Conservation (phyloP, 1,284 basidiomycete species). For the Moesziomyces antarcticus region DNA sequence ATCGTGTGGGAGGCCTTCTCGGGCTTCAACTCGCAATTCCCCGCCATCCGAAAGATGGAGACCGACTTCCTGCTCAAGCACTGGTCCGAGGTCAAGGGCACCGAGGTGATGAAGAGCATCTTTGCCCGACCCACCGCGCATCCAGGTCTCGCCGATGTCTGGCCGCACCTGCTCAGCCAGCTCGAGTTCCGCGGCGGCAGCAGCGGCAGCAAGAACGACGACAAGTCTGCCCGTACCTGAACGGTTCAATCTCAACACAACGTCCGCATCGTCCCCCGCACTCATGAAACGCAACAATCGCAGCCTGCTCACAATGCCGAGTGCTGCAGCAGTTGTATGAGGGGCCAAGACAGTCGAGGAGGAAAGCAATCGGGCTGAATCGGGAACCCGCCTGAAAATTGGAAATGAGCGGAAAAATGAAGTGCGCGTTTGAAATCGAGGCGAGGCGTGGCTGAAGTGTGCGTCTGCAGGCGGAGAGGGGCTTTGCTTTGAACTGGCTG, state of each 20-base stretch:
- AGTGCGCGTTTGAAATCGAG: not conserved
- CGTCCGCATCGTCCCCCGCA: not conserved
- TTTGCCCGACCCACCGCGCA: slow-evolving; percentile 67
- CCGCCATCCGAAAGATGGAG: slow-evolving; percentile 77
- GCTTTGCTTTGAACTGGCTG: not conserved
- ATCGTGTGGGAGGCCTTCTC: slow-evolving; percentile 88
- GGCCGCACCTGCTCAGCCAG: slow-evolving; percentile 55
- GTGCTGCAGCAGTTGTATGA: no score
- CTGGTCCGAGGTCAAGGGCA: slow-evolving; percentile 82
- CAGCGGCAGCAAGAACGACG: slow-evolving; percentile 8
- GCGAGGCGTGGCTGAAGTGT: not conserved
- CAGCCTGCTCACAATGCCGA: no score
- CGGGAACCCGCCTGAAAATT: no score
- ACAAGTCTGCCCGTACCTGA: not conserved
- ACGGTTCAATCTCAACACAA: not conserved
- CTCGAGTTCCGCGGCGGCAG: slow-evolving; percentile 46
- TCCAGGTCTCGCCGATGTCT: slow-evolving; percentile 59
- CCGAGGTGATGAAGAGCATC: slow-evolving; percentile 82
- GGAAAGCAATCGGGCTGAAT: no score
- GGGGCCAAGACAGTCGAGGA: no score
- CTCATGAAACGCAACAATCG: no score
- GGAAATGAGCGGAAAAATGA: not conserved
- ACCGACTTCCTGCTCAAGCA: slow-evolving; percentile 69
- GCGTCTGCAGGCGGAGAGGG: not conserved
- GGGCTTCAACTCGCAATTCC: slow-evolving; percentile 82